Evolutionary conservation across 2,329 filamentous ascomycete species (phyloP).

Genomic region (Colletotrichum graminicola): DNA sequence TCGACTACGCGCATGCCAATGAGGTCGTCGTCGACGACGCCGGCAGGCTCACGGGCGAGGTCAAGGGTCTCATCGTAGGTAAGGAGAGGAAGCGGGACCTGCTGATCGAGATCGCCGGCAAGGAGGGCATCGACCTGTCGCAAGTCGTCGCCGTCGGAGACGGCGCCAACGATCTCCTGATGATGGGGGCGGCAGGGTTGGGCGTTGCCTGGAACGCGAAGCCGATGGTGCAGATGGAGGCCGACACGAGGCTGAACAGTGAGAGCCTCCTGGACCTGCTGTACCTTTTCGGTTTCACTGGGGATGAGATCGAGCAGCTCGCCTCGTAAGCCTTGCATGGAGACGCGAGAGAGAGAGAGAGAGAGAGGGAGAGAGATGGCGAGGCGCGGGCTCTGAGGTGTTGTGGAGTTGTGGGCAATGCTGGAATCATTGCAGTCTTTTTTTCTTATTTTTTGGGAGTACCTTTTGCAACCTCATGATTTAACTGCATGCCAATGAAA

Average conservation of each 20-base stretch:
- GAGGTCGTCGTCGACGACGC: slow-evolving; percentile 76
- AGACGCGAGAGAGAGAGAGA: background rate
- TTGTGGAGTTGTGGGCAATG: slow-evolving; percentile 11
- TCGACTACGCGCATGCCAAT: slow-evolving; percentile 92
- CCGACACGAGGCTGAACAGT: slow-evolving; percentile 78
- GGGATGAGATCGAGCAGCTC: slow-evolving; percentile 70
- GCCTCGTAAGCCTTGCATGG: slow-evolving; percentile 46
- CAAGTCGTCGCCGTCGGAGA: slow-evolving; percentile 83
- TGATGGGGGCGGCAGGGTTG: slow-evolving; percentile 81
- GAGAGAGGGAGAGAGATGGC: background rate
- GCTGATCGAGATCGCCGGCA: slow-evolving; percentile 76
- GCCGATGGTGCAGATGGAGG: slow-evolving; percentile 83
- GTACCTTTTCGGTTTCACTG: slow-evolving; percentile 79
- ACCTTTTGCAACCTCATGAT: slow-evolving; percentile 4
- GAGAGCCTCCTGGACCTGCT: slow-evolving; percentile 78
- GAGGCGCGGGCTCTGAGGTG: background rate
- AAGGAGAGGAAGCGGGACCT: slow-evolving; percentile 80
- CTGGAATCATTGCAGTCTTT: background rate
- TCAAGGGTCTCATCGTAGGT: slow-evolving; percentile 79
- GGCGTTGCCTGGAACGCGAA: slow-evolving; percentile 90
- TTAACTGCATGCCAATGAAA: slow-evolving; percentile 9
- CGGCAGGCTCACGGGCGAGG: slow-evolving; percentile 76
- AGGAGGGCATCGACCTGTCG: slow-evolving; percentile 73
- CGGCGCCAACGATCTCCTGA: slow-evolving; percentile 84
- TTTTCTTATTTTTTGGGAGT: background rate